Conservation (phyloP, 371 early-diverging fungal genomes). For the Mortierella sp. region DNA sequence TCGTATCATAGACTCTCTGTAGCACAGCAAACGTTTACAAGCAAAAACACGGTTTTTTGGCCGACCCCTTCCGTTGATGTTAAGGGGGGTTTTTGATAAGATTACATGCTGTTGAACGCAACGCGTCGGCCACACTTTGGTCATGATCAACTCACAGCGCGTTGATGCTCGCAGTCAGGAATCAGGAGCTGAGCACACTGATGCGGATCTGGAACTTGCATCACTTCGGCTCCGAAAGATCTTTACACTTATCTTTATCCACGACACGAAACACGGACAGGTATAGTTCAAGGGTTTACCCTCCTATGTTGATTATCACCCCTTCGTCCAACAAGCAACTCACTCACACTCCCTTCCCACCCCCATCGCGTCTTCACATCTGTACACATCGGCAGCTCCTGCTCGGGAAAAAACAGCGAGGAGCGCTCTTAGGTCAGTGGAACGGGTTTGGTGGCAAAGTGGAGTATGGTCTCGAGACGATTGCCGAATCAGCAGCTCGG, state of each 20-base stretch:
- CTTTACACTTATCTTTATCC: constrained; percentile 51
- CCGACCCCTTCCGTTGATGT: too few species aligned
- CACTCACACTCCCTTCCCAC: neutral
- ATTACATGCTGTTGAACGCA: too few species aligned
- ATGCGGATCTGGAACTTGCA: too few species aligned
- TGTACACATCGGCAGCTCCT: constrained; percentile 35
- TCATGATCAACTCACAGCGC: too few species aligned
- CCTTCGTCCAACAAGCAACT: neutral
- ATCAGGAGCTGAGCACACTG: too few species aligned
- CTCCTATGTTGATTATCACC: neutral
- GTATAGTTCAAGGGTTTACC: constrained; percentile 2
- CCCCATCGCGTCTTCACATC: too few species aligned
- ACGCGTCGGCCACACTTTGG: too few species aligned
- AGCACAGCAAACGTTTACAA: too few species aligned
- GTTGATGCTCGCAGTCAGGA: too few species aligned
- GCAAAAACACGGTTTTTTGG: too few species aligned
- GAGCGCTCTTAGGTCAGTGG: constrained; percentile 45
- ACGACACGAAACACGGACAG: constrained; percentile 31
- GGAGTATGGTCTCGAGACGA: constrained; percentile 20
- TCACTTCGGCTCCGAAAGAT: constrained; percentile 31
- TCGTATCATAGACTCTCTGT: too few species aligned
- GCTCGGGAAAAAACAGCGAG: constrained; percentile 36
- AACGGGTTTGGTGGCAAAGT: constrained; percentile 54
- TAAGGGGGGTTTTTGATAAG: too few species aligned
- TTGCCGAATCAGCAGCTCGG: constrained; percentile 35